Conservation (phyloP, 352 stramenopile species). For the Pythium dissimile region DNA sequence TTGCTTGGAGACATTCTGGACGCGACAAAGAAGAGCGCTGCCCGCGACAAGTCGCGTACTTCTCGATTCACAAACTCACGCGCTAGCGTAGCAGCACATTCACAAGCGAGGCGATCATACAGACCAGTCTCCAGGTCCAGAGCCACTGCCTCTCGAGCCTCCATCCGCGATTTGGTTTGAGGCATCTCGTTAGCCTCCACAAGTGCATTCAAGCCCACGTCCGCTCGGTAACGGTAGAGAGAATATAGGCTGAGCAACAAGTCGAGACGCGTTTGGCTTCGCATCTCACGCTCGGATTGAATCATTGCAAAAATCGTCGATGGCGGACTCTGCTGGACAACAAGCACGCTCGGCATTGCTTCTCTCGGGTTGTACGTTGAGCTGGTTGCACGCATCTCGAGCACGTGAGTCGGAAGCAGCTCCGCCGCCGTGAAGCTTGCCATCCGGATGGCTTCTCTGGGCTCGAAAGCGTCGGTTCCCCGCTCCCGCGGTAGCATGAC, state of each 20-base stretch:
- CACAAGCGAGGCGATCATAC: slow-evolving; percentile 68
- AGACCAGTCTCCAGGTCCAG: slow-evolving; percentile 70
- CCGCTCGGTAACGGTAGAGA: slow-evolving; percentile 80
- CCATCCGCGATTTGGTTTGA: slow-evolving; percentile 11
- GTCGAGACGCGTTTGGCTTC: slow-evolving; percentile 54
- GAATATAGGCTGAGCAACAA: slow-evolving; percentile 80
- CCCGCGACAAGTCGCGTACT: slow-evolving; percentile 55
- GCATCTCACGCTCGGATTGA: slow-evolving; percentile 6
- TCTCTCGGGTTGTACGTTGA: not conserved
- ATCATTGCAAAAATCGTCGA: slow-evolving; percentile 68
- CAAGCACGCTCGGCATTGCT: slow-evolving; percentile 24
- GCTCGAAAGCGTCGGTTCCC: not conserved
- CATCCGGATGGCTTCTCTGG: slow-evolving; percentile 35
- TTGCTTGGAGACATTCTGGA: slow-evolving; percentile 57
- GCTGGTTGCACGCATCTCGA: slow-evolving; percentile 39
- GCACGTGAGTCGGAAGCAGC: slow-evolving; percentile 45
- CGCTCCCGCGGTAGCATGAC: slow-evolving; percentile 49
- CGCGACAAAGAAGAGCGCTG: slow-evolving; percentile 66
- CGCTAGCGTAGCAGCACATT: slow-evolving; percentile 63
- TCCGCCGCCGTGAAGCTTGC: slow-evolving; percentile 39
- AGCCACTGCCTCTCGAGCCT: slow-evolving; percentile 22
- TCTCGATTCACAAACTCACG: slow-evolving; percentile 49
- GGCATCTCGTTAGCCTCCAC: not conserved
- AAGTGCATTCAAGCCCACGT: slow-evolving; percentile 41
- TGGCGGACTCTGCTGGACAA: slow-evolving; percentile 76